Base-by-base conservation (phyloP, 257 asterid species). In the Anisodus tanguticus region DNA sequence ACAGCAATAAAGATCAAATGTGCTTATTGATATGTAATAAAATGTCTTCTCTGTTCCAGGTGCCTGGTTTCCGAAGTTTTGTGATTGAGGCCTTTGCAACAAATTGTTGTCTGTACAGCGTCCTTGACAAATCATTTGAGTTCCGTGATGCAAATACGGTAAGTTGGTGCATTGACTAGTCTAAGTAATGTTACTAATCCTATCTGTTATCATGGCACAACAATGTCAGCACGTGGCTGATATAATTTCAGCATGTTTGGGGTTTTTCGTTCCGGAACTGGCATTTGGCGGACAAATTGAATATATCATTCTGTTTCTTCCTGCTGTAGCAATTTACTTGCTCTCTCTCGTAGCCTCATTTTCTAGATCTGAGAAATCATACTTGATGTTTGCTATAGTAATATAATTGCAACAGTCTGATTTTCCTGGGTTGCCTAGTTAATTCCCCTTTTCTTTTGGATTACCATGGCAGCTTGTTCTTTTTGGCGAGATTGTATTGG, bases 131-230 rank as follows among this genome's bases (percentile, higher is more conserved):
- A 83, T 95, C 99, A 86, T 97, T 95, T 37, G 97, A 94, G 85
- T 93, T 93, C 85, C 92, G 91, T 37, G 99, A 97, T 91, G 96
- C 98, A 67, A 95, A 94, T 86, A 90, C 97, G 53, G 99, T 97
- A 95, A 92, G 99, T 91, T 87, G 76, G 57, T 68, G 31, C 8
- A 6, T 13, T 77, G 15, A 15, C 49, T 77, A 8, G 49, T 53
- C 82, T 77, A 53, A 53, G 8, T 7, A 15, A 68, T 12, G 15
- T 69, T 39, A 69, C 19, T 8, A 71, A 71, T 16, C 53, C 26
- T 45, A 57, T 54, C 31, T 77, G 22, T 26, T 53, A 8, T 77
- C 26, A 3, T 53, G 82, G 31, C 64, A 7, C 31, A 53, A 31
- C 12, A 13, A 77, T 77, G 49, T 53, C 13, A 31, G 31, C 62